These are phyloP conservation scores for Vitis hybrid DNA, from an alignment of 177 flowering plant genomes.

Conservation along the genomic window DNA sequence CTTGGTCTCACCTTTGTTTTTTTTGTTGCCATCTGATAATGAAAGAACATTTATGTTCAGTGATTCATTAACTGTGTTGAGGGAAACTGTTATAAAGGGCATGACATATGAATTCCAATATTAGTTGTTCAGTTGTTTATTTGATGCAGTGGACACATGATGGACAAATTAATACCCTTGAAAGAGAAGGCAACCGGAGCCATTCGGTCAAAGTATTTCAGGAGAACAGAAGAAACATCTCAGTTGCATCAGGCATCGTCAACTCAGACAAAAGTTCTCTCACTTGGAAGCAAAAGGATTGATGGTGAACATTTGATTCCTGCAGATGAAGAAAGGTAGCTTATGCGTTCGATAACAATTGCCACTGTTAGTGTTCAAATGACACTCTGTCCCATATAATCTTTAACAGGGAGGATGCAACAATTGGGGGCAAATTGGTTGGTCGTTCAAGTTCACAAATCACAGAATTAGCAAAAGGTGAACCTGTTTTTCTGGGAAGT, in stretches of 20 bases:
- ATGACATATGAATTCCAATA: neutral
- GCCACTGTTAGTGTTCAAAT: conserved; percentile 1
- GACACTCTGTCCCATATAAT: neutral
- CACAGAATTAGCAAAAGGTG: conserved; percentile 13
- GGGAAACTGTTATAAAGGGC: neutral
- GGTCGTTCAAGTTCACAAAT: conserved; percentile 15
- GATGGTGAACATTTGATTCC: conserved; percentile 12
- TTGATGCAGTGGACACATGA: conserved; percentile 31
- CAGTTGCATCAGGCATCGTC: conserved; percentile 13
- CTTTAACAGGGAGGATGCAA: conserved; percentile 28
- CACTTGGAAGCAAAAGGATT: conserved; percentile 18
- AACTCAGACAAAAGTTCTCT: conserved; percentile 10
- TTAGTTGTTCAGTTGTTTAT: conserved; percentile 2
- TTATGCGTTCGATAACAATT: conserved; percentile 1
- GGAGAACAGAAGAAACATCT: conserved; percentile 24
- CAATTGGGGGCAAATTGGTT: conserved; percentile 25
- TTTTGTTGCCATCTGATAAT: too few relatives aligned
- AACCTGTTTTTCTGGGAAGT: conserved; percentile 12
- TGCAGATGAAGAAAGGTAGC: conserved; percentile 30
- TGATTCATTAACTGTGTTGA: neutral
- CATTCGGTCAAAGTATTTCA: conserved; percentile 23
- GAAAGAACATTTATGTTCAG: neutral
- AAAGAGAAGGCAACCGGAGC: conserved; percentile 24
- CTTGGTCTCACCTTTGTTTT: too few relatives aligned
- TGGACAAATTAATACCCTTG: conserved; percentile 9